Evolutionary conservation across 129 eudicot species (phyloP).

Genomic region (Logfia minima): DNA sequence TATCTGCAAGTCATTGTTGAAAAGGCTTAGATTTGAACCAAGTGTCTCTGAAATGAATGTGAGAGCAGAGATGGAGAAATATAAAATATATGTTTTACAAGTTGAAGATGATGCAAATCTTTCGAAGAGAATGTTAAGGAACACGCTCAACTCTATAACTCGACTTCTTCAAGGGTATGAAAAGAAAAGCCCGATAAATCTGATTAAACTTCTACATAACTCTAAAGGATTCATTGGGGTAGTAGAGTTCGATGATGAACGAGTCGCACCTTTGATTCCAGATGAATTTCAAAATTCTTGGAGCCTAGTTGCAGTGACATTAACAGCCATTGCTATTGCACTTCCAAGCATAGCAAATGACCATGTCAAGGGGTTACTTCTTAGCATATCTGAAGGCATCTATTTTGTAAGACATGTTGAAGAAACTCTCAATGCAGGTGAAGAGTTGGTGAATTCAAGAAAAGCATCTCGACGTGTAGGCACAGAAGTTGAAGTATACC

Average conservation of each 20-base stretch:
- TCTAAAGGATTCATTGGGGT: constrained; percentile 35
- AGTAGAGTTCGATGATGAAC: constrained; percentile 20
- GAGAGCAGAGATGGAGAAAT: constrained; percentile 15
- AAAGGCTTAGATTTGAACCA: neutral
- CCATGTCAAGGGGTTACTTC: neutral
- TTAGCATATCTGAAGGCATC: constrained; percentile 33
- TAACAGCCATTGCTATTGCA: constrained; percentile 43
- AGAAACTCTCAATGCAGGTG: constrained; percentile 14
- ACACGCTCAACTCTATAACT: constrained; percentile 1
- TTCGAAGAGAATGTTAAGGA: constrained; percentile 8
- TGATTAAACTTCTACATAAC: constrained; percentile 26
- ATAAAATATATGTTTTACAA: constrained; percentile 16
- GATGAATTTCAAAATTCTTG: constrained; percentile 16
- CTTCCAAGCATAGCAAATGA: constrained; percentile 22
- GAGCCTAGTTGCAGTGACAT: constrained; percentile 25
- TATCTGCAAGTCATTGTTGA: neutral
- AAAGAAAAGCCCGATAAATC: constrained; percentile 18
- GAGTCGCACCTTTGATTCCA: constrained; percentile 17
- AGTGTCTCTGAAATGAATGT: neutral
- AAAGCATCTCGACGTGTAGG: constrained; percentile 37
- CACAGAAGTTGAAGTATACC: constrained; percentile 34
- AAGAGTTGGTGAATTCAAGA: constrained; percentile 3
- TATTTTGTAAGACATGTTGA: constrained; percentile 25
- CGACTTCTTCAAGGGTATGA: constrained; percentile 30
- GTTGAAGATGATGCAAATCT: constrained; percentile 5